Evolutionary conservation across 768 basidiomycete species (phyloP).

Genomic region (Lactarius sp.): DNA sequence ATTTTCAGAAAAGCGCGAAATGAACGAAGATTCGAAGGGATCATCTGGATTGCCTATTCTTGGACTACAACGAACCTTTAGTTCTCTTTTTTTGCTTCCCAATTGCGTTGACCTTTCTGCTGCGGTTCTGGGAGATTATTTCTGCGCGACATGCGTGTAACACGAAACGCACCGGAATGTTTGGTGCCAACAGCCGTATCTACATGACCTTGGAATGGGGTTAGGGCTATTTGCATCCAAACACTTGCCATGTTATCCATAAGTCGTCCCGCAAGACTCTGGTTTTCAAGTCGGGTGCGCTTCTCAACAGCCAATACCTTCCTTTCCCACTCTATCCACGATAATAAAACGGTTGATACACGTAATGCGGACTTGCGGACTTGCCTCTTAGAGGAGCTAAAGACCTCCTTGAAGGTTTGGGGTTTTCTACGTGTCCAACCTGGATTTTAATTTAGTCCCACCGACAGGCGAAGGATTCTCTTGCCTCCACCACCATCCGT

Average conservation of each 20-base stretch:
- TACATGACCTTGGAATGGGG: neutral
- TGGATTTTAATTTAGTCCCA: neutral
- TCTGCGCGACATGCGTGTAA: too few species aligned
- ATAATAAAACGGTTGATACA: neutral
- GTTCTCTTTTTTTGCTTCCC: too few species aligned
- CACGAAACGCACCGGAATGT: too few species aligned
- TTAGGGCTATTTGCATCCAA: neutral
- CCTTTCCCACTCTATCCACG: neutral
- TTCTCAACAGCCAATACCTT: neutral
- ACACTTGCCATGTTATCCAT: neutral
- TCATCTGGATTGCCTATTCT: neutral
- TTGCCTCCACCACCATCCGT: slow-evolving; percentile 54
- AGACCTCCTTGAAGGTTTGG: slow-evolving; percentile 62
- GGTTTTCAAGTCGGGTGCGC: neutral
- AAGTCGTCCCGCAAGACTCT: neutral
- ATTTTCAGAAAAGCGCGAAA: neutral
- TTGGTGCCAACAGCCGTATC: too few species aligned
- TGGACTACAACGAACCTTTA: neutral
- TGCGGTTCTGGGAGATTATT: too few species aligned
- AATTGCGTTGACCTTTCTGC: too few species aligned
- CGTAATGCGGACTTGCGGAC: slow-evolving; percentile 45
- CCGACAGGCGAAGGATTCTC: slow-evolving; percentile 51
- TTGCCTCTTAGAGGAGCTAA: slow-evolving; percentile 49
- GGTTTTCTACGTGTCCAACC: neutral
- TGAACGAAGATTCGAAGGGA: neutral